Conservation (phyloP, 2,329 filamentous ascomycete genomes). For the Penicillium sp. region DNA sequence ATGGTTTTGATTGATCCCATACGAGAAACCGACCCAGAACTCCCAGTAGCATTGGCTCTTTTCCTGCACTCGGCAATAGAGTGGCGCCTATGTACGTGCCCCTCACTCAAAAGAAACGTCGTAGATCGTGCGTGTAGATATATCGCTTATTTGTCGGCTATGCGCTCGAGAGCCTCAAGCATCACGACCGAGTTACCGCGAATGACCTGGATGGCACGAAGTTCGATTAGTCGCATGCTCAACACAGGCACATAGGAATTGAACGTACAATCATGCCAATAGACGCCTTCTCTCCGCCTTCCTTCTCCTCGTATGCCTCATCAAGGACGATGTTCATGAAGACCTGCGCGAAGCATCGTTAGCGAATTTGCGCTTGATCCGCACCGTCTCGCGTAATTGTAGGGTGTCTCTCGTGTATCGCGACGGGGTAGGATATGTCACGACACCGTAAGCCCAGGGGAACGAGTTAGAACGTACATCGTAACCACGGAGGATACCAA, state of each 20-base stretch:
- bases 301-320: slow-evolving; percentile 92
- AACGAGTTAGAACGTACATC: slow-evolving; percentile 62
- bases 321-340: slow-evolving; percentile 98
- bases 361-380: neutral
- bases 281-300: slow-evolving; percentile 81
- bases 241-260: neutral
- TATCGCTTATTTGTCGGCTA: slow-evolving; percentile 40
- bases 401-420: neutral
- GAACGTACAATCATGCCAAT: slow-evolving; percentile 82
- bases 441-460: neutral
- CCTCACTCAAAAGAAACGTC: slow-evolving; percentile 14
- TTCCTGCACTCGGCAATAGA: slow-evolving; percentile 17
- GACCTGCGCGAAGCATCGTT: slow-evolving; percentile 56
- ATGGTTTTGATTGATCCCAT: slow-evolving; percentile 32
- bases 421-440: too few relatives aligned
- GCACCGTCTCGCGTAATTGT: neutral
- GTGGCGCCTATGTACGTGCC: slow-evolving; percentile 12
- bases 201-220: slow-evolving; percentile 62
- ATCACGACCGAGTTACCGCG: slow-evolving; percentile 98
- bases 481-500: slow-evolving; percentile 89
- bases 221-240: slow-evolving; percentile 8
- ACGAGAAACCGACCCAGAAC: slow-evolving; percentile 37
- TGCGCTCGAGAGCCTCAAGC: slow-evolving; percentile 64
- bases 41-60: slow-evolving; percentile 35
- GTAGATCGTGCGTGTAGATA: slow-evolving; percentile 11